Evolutionary conservation across 331 rosid species (phyloP).

Genomic region (Prunus yedoensis): DNA sequence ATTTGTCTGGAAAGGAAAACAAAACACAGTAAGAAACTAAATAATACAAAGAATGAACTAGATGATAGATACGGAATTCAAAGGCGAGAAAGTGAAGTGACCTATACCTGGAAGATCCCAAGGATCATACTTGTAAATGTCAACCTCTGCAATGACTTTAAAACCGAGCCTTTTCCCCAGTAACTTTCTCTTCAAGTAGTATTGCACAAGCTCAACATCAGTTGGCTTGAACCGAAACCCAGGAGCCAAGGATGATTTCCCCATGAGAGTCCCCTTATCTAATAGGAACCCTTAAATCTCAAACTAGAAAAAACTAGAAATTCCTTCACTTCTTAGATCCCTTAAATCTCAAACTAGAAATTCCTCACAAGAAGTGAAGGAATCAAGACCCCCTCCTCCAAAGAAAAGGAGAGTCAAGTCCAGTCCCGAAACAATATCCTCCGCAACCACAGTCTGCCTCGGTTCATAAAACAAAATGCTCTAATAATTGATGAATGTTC

Average conservation of each 20-base stretch:
- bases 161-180: slow-evolving; percentile 23
- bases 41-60: neutral
- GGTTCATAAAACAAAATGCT: slow-evolving; percentile 49
- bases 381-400: neutral
- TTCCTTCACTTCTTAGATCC: neutral
- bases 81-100: neutral
- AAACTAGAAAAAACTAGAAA: neutral
- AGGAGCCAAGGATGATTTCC: slow-evolving; percentile 37
- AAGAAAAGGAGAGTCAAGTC: slow-evolving; percentile 50
- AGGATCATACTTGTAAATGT: slow-evolving; percentile 59
- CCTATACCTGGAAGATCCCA: slow-evolving; percentile 79
- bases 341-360: slow-evolving; percentile 8
- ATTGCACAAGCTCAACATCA: slow-evolving; percentile 54
- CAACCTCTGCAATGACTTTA: slow-evolving; percentile 56
- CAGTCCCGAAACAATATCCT: slow-evolving; percentile 75
- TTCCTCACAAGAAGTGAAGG: slow-evolving; percentile 25
- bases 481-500: slow-evolving; percentile 31
- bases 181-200: slow-evolving; percentile 60
- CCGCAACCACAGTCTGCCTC: too few species aligned
- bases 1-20: slow-evolving; percentile 40
- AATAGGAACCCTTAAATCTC: neutral
- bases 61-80: neutral
- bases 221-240: slow-evolving; percentile 85
- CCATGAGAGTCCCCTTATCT: slow-evolving; percentile 28
- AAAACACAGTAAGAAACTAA: neutral